Base-by-base conservation (phyloP, 2,329 filamentous ascomycete species). In the Cytospora chrysosperma region DNA sequence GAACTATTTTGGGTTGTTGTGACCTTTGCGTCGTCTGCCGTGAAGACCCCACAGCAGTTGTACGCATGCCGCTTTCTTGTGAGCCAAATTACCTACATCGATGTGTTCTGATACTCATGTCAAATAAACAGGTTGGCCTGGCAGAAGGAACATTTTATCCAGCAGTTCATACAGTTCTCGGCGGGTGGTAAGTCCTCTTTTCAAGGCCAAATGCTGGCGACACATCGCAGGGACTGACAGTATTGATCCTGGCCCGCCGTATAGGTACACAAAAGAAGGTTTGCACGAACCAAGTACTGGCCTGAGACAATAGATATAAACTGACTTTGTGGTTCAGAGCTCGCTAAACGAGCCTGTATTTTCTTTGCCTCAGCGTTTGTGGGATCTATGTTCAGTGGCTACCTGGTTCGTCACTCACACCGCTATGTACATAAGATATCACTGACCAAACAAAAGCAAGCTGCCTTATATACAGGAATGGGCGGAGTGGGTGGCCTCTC, bases 381-480 rank as follows among this genome's bases (percentile, higher is more conserved):
- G 5, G 63, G 65, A 8, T 61, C 59, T 1, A 63, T 67, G 63
- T 67, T 67, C 34, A 65, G 63, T 19, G 65, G 65, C 15, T 67
- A 63, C 30, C 54, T 67, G 19, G 63, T 65, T 19, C 6, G 63
- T 59, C 2, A 26, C 12, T 19, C 8, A 32, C 19, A 32, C 27
- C 9, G 5, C 12, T 24, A 7, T 7, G 19, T 21, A 28, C 8
- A 6, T n/a, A 4, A 21, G 3, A 21, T 32, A 5, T 26, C n/a
- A 15, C 56, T 67, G 2, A 63, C 15, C 30, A 6, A 3, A 10
- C 4, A 2, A 21, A 21, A 65, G 53, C 69, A 73, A 68, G 67
- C 70, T 13, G 70, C 70, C 15, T 57, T 68, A 1, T 71, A 72
- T 52, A 67, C 67, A 2, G 66, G 67, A 9, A 66, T 73, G 32